Conservation (phyloP, 805 yeast species). For the Cyberlindnera americana region DNA sequence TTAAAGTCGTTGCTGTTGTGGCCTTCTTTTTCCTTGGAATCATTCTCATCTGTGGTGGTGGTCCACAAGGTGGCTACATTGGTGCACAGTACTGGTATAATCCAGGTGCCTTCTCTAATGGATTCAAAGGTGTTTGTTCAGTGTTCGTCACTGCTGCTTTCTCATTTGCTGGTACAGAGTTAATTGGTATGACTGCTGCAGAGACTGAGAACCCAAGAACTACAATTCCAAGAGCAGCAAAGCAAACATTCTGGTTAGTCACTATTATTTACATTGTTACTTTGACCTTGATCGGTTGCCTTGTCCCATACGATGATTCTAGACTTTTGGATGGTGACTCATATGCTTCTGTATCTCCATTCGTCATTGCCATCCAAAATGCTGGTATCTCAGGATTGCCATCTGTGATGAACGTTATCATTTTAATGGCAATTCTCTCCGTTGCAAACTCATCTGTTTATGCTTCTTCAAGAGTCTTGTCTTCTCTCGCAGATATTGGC, state of each 20-base stretch:
- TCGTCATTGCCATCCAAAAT: conserved; percentile 64
- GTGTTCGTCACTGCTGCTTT: conserved; percentile 77
- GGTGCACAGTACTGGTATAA: conserved; percentile 50
- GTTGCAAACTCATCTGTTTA: conserved; percentile 74
- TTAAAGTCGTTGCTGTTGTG: conserved; percentile 45
- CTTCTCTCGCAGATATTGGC: conserved; percentile 61
- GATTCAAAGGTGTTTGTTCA: conserved; percentile 64
- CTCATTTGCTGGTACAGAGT: conserved; percentile 70
- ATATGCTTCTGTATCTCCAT: conserved; percentile 70
- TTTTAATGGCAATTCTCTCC: conserved; percentile 61
- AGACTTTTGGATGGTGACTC: conserved; percentile 45
- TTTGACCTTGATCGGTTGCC: conserved; percentile 53
- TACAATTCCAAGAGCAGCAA: conserved; percentile 68
- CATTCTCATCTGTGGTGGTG: conserved; percentile 51
- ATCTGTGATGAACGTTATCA: conserved; percentile 63
- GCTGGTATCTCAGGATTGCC: conserved; percentile 67
- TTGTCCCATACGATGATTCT: conserved; percentile 62
- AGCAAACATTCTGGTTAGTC: conserved; percentile 81
- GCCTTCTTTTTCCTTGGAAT: conserved; percentile 47
- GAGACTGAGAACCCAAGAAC: conserved; percentile 67
- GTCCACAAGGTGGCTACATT: conserved; percentile 43
- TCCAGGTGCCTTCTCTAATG: conserved; percentile 51
- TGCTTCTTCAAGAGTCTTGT: conserved; percentile 64
- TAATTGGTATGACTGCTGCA: conserved; percentile 73
- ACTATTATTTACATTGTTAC: conserved; percentile 60